Evolutionary conservation across 176 grass and related monocot genomes (phyloP).

Genomic region (Musa acuminata): DNA sequence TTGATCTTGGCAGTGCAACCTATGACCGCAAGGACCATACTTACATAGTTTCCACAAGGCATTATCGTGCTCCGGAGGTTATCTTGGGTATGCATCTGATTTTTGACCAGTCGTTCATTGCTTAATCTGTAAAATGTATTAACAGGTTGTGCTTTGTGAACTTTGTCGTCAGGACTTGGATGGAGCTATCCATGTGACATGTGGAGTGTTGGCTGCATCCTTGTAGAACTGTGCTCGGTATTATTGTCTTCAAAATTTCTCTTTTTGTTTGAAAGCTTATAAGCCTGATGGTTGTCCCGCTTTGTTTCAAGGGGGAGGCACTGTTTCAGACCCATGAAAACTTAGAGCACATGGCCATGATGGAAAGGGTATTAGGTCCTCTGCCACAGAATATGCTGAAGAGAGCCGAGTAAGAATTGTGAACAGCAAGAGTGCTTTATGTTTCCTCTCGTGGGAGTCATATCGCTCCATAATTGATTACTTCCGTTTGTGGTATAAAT

Average conservation of each 20-base stretch:
- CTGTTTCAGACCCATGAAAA: conserved; percentile 67
- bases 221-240: conserved; percentile 13
- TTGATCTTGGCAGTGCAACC: conserved; percentile 11
- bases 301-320: conserved; percentile 37
- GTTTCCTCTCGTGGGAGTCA: background rate
- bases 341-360: conserved; percentile 61
- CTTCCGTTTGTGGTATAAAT: background rate
- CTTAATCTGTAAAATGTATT: background rate
- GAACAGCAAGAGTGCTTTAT: background rate
- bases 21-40: background rate
- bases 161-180: background rate
- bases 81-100: conserved; percentile 1
- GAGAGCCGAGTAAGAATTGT: conserved; percentile 28
- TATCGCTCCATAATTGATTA: background rate
- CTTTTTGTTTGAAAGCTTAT: background rate
- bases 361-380: conserved; percentile 50
- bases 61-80: conserved; percentile 14
- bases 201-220: conserved; percentile 9
- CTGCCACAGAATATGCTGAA: conserved; percentile 46
- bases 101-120: background rate
- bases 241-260: background rate
- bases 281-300: too few species aligned
- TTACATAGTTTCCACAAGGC: conserved; percentile 8
- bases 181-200: conserved; percentile 12
- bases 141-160: background rate